These are phyloP conservation scores for Diplogelasinospora grovesii DNA, from an alignment of 495 filamentous ascomycete genomes.

Conservation along the genomic window DNA sequence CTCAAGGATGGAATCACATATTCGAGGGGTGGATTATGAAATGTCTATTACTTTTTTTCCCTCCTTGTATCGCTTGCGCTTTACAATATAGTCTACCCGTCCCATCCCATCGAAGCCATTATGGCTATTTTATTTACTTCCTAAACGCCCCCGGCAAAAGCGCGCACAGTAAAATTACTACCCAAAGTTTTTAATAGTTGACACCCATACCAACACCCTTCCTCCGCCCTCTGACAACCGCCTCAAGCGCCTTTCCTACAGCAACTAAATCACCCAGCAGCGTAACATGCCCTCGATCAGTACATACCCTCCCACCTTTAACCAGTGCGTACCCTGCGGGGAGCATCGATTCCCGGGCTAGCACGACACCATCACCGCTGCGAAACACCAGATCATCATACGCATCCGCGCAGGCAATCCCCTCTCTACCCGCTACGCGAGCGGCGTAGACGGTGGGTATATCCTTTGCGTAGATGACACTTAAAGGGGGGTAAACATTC, in stretches of 20 bases:
- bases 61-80: no score
- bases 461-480: slow-evolving; percentile 83
- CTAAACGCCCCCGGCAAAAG: no score
- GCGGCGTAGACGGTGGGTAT: slow-evolving; percentile 80
- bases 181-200: neutral
- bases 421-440: slow-evolving; percentile 53
- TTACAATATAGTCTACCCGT: no score
- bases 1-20: no score
- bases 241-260: slow-evolving; percentile 66
- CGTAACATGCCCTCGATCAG: slow-evolving; percentile 79
- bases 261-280: slow-evolving; percentile 79
- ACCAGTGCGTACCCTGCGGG: slow-evolving; percentile 71
- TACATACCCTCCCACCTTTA: slow-evolving; percentile 64
- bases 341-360: slow-evolving; percentile 80
- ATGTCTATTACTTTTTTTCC: no score
- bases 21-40: no score
- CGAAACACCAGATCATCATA: slow-evolving; percentile 88
- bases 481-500: slow-evolving; percentile 74
- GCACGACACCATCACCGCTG: slow-evolving; percentile 82
- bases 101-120: no score
- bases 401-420: slow-evolving; percentile 66
- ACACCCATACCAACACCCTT: slow-evolving; percentile 62
- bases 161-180: neutral
- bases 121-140: neutral
- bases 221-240: slow-evolving; percentile 56